These are phyloP conservation scores for Metarhizium guizhouense DNA, from an alignment of 2,329 filamentous ascomycete species.

Conservation along the genomic window DNA sequence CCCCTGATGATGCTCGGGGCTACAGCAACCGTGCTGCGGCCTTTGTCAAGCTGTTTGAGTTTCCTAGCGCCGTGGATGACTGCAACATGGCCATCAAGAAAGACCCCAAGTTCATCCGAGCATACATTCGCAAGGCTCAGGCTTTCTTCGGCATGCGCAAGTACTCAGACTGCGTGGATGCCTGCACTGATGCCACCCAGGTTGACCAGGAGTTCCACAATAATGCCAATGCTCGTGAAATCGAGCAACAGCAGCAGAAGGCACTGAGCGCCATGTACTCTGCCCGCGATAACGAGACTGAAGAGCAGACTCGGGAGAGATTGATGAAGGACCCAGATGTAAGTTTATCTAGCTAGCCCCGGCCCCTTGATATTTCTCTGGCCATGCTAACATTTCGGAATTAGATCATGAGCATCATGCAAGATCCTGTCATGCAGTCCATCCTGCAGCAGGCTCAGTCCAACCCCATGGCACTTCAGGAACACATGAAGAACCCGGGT, in stretches of 20 bases:
- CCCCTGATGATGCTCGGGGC: conserved; percentile 83
- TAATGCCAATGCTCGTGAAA: conserved; percentile 79
- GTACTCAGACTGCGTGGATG: conserved; percentile 90
- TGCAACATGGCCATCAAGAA: conserved; percentile 86
- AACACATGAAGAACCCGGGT: conserved; percentile 91
- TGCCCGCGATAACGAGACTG: conserved; percentile 85
- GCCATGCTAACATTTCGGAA: neutral
- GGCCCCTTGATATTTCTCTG: neutral
- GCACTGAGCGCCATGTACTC: conserved; percentile 84
- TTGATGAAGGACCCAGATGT: conserved; percentile 87
- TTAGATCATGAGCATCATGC: conserved; percentile 79
- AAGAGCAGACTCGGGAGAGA: conserved; percentile 89
- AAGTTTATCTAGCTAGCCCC: conserved; percentile 25
- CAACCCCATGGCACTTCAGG: conserved; percentile 83
- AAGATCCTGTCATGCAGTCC: conserved; percentile 95
- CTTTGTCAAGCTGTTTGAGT: conserved; percentile 92
- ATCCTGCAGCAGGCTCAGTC: conserved; percentile 95
- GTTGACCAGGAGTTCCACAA: conserved; percentile 62
- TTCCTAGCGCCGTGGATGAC: conserved; percentile 87
- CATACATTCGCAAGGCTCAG: conserved; percentile 94
- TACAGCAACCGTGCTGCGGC: conserved; percentile 97
- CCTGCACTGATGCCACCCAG: conserved; percentile 69
- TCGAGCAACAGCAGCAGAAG: conserved; percentile 91
- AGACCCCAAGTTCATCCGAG: conserved; percentile 86
- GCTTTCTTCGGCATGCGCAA: conserved; percentile 96